Conservation (phyloP, 2,329 filamentous ascomycete genomes). For the Colletotrichum limetticola region DNA sequence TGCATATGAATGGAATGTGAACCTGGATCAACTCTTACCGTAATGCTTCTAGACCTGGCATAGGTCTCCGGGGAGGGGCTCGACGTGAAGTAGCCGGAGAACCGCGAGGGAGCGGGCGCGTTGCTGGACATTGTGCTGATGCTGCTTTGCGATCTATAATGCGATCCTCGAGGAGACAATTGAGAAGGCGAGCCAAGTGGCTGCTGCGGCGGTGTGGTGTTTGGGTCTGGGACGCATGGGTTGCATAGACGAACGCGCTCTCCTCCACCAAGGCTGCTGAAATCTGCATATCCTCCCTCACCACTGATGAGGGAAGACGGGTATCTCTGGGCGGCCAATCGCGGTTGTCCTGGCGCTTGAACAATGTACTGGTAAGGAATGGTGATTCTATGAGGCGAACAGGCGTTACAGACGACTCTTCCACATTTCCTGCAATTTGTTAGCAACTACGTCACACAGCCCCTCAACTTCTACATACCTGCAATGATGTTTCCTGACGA, state of each 20-base stretch:
- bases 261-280: conserved; percentile 61
- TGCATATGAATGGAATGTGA: conserved; percentile 1
- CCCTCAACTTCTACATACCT: conserved; percentile 61
- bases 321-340: conserved; percentile 47
- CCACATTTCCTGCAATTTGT: conserved; percentile 78
- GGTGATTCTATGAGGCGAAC: conserved; percentile 93
- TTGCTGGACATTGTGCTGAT: conserved; percentile 46
- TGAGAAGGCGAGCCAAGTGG: conserved; percentile 46
- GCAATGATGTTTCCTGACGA: conserved; percentile 93
- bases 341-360: conserved; percentile 68
- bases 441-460: neutral
- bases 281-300: conserved; percentile 54
- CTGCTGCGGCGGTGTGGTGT: conserved; percentile 64
- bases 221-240: conserved; percentile 71
- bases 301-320: conserved; percentile 51
- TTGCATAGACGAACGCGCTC: conserved; percentile 70
- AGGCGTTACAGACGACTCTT: conserved; percentile 87
- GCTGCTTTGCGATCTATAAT: conserved; percentile 59
- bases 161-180: conserved; percentile 48
- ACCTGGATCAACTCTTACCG: conserved; percentile 2
- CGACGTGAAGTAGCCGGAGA: conserved; percentile 50
- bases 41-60: conserved; percentile 35
- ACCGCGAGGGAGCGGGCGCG: conserved; percentile 43
- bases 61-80: conserved; percentile 48
- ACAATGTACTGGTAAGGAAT: conserved; percentile 96